Conservation (phyloP, 108 stramenopile genomes). For the Conticribra guillardii region DNA sequence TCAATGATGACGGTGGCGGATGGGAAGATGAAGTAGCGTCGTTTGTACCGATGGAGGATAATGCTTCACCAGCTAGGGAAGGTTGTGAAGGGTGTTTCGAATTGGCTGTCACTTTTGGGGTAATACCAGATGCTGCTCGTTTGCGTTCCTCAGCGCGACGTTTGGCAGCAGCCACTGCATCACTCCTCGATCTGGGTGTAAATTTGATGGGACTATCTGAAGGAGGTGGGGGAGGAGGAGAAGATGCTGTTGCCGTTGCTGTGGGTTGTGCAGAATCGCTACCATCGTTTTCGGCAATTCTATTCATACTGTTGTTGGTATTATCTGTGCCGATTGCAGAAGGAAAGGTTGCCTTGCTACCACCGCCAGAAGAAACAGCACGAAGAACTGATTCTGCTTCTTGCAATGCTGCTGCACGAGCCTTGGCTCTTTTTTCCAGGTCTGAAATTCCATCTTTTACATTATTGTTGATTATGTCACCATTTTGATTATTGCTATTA, state of each 20-base stretch:
- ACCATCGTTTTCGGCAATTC: background rate
- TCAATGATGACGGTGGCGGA: conserved; percentile 15
- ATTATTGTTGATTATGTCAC: too few species aligned
- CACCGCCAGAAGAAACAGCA: conserved; percentile 6
- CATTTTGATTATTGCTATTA: too few species aligned
- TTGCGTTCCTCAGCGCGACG: conserved; percentile 44
- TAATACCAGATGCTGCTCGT: conserved; percentile 11
- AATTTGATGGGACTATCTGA: conserved; percentile 6
- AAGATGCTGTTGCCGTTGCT: background rate
- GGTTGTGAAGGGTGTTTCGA: background rate
- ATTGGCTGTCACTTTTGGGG: background rate
- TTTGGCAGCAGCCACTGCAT: conserved; percentile 43
- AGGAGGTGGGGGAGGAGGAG: background rate
- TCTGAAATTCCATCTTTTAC: too few species aligned
- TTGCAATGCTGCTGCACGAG: conserved; percentile 26
- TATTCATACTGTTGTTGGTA: background rate
- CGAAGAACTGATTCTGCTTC: conserved; percentile 38
- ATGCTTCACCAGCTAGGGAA: background rate
- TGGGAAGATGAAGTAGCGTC: conserved; percentile 2
- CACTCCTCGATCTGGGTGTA: conserved; percentile 35
- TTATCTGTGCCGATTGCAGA: background rate
- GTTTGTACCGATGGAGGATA: background rate
- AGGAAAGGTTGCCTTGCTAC: background rate
- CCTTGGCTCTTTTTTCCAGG: too few species aligned
- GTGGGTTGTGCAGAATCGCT: background rate